Evolutionary conservation across 306 rosid genomes (phyloP), one percentile per base, ranked within the genome.

Genomic region (Prunus padus): DNA sequence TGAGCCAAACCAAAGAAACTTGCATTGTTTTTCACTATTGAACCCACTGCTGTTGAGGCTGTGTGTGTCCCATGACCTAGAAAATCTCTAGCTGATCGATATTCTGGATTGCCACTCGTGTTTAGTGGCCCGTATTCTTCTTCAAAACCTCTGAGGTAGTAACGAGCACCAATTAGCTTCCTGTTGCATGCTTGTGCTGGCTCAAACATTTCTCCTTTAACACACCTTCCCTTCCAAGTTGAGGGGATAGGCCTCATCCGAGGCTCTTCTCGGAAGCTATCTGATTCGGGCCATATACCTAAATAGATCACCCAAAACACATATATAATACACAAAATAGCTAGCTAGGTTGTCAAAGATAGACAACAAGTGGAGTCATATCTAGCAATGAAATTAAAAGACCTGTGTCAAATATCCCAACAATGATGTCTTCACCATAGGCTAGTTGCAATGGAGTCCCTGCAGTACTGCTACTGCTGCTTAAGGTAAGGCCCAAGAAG

Each of bases 31-130:
- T 73, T 30, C 8, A 76, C 87, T 16, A 84, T 62, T 25, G 86
- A 79, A 61, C 92, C 92, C 26, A 77, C 92, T 1, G 86, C 89
- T 4, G 86, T 88, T 23, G 89, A 88, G 45, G 92, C 92, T 8
- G 88, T 88, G 67, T 88, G 92, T 31, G 92, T 88, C 18, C 92
- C 92, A 8, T 88, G 92, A 28, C 92, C 91, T 6, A 85, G 76
- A 51, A 78, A 85, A 68, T 87, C 89, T 47, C 89, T 79, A 7
- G 91, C 81, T 1, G 91, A 87, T 16, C 28, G 71, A 52, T 76
- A 83, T 65, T 87, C 91, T 2, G 79, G 80, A 23, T 77, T 87
- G 31, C 72, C 84, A 19, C 83, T 87, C 40, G 1, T 13, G 60
- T 78, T 76, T 5, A 87, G 79, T 11, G 79, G 65, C 42, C 87